These are phyloP conservation scores for Fistulifera pelliculosa DNA, from an alignment of 108 stramenopile species.

Conservation along the genomic window DNA sequence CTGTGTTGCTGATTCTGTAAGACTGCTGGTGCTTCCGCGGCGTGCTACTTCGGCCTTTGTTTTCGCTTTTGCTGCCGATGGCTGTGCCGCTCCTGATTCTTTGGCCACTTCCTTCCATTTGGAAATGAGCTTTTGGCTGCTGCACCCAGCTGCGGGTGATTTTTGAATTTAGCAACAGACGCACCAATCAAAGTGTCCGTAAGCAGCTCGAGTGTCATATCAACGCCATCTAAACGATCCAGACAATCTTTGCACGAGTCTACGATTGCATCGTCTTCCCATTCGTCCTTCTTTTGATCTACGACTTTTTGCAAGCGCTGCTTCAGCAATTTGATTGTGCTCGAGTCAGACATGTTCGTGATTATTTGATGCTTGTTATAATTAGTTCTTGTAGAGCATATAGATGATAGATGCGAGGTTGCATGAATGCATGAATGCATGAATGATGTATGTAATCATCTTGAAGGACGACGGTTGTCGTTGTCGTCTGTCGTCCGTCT, in stretches of 20 bases:
- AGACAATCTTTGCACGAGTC: constrained; percentile 69
- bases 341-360: background rate
- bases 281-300: constrained; percentile 51
- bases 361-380: background rate
- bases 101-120: constrained; percentile 84
- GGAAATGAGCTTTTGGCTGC: constrained; percentile 65
- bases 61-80: constrained; percentile 8
- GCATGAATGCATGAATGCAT: no score
- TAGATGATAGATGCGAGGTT: no score
- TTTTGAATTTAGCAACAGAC: constrained; percentile 69
- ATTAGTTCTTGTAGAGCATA: no score
- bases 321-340: background rate
- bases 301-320: constrained; percentile 35
- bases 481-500: no score
- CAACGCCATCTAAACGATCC: constrained; percentile 48
- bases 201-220: constrained; percentile 60
- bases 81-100: constrained; percentile 14
- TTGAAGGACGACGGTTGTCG: no score
- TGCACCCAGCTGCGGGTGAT: constrained; percentile 37
- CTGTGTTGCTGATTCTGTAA: constrained; percentile 3
- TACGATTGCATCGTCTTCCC: constrained; percentile 29
- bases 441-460: no score
- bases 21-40: background rate
- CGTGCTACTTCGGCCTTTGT: constrained; percentile 10
- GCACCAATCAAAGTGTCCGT: constrained; percentile 75